These are phyloP conservation scores for Trametes pubescens DNA, from an alignment of 1,284 basidiomycete genomes.

Conservation along the genomic window DNA sequence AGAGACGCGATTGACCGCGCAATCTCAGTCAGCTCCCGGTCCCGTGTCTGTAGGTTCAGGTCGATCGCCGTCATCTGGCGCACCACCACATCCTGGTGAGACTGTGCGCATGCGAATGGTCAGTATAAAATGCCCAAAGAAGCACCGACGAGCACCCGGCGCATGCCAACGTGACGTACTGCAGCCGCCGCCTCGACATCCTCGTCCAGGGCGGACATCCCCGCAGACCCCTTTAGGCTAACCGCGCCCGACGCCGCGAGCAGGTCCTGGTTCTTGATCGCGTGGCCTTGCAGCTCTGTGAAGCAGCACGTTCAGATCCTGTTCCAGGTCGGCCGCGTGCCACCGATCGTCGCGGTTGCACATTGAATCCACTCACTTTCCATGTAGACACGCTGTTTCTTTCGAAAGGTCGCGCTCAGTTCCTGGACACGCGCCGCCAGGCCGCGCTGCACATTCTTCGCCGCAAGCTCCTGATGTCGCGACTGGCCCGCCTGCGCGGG, in stretches of 20 bases:
- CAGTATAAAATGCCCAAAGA: slow-evolving; percentile 9
- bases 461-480: slow-evolving; percentile 73
- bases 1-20: slow-evolving; percentile 92
- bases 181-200: slow-evolving; percentile 81
- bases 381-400: slow-evolving; percentile 98
- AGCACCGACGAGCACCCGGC: slow-evolving; percentile 37
- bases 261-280: slow-evolving; percentile 93
- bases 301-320: background rate
- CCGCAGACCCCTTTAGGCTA: slow-evolving; percentile 82
- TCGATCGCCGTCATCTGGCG: slow-evolving; percentile 53
- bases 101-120: slow-evolving; percentile 32
- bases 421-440: slow-evolving; percentile 96
- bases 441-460: slow-evolving; percentile 96
- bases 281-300: slow-evolving; percentile 90
- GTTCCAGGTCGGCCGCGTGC: slow-evolving; percentile 8
- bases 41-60: slow-evolving; percentile 67
- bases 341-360: slow-evolving; percentile 33
- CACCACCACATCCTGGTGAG: slow-evolving; percentile 47
- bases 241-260: slow-evolving; percentile 87
- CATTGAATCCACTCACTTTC: slow-evolving; percentile 75
- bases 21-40: slow-evolving; percentile 89
- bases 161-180: slow-evolving; percentile 48
- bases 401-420: slow-evolving; percentile 91
- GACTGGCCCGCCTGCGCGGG: slow-evolving; percentile 60
- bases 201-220: slow-evolving; percentile 83